Conservation (phyloP, 1,284 basidiomycete species). For the Naganishia sp. region DNA sequence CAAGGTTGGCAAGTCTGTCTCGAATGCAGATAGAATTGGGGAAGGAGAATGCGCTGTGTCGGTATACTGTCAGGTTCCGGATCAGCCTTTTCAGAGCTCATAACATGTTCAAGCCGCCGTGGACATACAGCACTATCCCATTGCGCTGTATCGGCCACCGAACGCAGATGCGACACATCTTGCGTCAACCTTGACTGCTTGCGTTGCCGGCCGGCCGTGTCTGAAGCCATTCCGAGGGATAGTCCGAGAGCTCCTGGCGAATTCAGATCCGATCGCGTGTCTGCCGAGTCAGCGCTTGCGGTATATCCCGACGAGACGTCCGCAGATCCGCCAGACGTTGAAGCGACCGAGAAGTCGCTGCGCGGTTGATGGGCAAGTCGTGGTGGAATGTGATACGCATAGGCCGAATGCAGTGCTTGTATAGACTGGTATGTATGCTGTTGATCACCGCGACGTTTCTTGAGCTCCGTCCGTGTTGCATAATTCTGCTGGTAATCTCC, state of each 20-base stretch:
- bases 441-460: constrained; percentile 17
- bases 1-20: constrained; percentile 17
- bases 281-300: constrained; percentile 12
- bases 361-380: constrained; percentile 23
- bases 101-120: neutral
- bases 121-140: constrained; percentile 17
- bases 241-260: constrained; percentile 17
- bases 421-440: neutral
- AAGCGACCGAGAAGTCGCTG: constrained; percentile 25
- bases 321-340: constrained; percentile 15
- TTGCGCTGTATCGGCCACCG: constrained; percentile 2
- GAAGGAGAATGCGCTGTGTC: constrained; percentile 21
- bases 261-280: constrained; percentile 9
- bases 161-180: neutral
- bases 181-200: neutral
- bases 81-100: no score
- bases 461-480: constrained; percentile 11
- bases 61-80: constrained; percentile 9
- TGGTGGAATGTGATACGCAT: constrained; percentile 10
- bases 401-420: neutral
- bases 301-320: constrained; percentile 16
- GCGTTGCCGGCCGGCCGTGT: neutral
- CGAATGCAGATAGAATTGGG: constrained; percentile 21
- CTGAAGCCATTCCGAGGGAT: neutral
- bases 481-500: constrained; percentile 5